Conservation (phyloP, 2,329 filamentous ascomycete species). For the Xylaria sp. region DNA sequence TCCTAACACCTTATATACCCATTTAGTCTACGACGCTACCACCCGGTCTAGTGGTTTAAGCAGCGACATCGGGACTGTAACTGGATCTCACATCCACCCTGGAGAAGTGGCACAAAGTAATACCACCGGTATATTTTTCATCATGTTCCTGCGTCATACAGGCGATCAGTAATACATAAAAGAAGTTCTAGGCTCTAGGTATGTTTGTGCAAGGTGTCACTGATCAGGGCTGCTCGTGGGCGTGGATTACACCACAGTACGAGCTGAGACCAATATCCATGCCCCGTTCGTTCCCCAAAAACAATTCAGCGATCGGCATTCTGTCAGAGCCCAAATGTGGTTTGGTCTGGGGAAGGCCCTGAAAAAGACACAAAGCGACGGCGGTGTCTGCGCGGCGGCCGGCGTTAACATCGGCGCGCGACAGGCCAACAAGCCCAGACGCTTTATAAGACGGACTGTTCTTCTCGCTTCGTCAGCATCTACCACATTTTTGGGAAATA, state of each 20-base stretch:
- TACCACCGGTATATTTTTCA: slow-evolving; percentile 1
- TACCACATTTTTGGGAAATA: background rate
- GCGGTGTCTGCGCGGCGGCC: background rate
- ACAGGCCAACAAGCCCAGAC: background rate
- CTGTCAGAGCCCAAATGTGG: slow-evolving; percentile 9
- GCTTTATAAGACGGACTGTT: slow-evolving; percentile 5
- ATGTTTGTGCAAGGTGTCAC: background rate
- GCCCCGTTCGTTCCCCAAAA: background rate
- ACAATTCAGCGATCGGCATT: slow-evolving; percentile 14
- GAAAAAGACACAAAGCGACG: background rate
- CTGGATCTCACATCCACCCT: background rate
- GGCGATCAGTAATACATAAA: background rate
- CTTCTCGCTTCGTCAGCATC: slow-evolving; percentile 4
- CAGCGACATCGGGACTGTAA: slow-evolving; percentile 27
- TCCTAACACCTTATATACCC: background rate
- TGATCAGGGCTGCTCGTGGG: slow-evolving; percentile 9
- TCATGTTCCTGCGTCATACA: background rate
- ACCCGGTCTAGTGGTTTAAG: background rate
- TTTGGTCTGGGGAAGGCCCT: slow-evolving; percentile 4
- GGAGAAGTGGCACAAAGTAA: background rate
- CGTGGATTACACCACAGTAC: background rate
- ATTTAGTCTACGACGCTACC: background rate
- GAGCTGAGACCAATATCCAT: slow-evolving; percentile 3
- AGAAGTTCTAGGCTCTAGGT: background rate
- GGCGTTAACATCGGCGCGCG: slow-evolving; percentile 5